Percentiles rank a stretch among this genome's conserved stretches.
Evolutionary conservation across 305 asterid genomes (phyloP).

Genomic region (Caryopteris hybrid): DNA sequence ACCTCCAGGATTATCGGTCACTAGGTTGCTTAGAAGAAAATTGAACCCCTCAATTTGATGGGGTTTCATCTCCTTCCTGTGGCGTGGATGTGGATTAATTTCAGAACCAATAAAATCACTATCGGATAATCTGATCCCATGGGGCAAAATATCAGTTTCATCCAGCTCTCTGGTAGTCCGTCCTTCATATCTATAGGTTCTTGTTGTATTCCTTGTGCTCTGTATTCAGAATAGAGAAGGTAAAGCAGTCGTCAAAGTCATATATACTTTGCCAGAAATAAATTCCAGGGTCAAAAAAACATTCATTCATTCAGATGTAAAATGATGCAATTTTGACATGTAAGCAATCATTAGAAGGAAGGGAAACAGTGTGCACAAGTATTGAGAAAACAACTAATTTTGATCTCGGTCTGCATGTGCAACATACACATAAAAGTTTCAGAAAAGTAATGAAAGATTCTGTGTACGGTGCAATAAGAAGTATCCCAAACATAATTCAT

Average conservation of each 20-base stretch:
- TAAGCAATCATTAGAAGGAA: neutral
- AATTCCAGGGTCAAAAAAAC: neutral
- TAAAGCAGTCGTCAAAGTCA: constrained; percentile 12
- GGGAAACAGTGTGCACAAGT: neutral
- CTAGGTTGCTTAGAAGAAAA: constrained; percentile 82
- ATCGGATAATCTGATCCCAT: constrained; percentile 39
- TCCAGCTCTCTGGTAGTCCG: constrained; percentile 49
- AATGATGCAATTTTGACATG: neutral
- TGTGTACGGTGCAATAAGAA: neutral
- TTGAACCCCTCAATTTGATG: constrained; percentile 97
- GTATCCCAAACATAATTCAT: neutral
- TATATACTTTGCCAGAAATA: constrained; percentile 13
- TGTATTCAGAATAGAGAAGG: constrained; percentile 27
- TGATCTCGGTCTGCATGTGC: neutral
- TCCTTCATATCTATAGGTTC: constrained; percentile 78
- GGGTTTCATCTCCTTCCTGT: constrained; percentile 89
- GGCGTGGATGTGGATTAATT: constrained; percentile 90
- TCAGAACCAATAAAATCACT: constrained; percentile 55
- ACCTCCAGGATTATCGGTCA: constrained; percentile 89
- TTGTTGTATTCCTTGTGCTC: constrained; percentile 54
- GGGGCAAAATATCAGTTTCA: constrained; percentile 39
- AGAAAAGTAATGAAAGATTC: neutral
- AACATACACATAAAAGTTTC: neutral
- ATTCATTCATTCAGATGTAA: neutral
- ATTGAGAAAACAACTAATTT: neutral